Percentiles rank a stretch among this genome's conserved stretches.
These are phyloP conservation scores for Rhodamnia argentea DNA, from an alignment of 345 rosid genomes.

Conservation along the genomic window DNA sequence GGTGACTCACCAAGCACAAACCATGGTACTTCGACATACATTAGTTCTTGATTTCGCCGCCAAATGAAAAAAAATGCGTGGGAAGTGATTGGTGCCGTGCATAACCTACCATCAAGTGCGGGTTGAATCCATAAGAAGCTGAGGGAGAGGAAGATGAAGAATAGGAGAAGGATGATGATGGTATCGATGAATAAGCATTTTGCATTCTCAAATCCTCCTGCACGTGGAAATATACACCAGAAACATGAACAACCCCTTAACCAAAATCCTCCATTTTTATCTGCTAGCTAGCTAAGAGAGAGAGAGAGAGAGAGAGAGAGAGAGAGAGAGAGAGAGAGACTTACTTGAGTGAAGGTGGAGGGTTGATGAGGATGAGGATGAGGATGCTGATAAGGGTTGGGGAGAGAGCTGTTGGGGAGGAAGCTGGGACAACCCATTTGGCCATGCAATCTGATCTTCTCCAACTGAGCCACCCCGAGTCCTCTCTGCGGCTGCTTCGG, in stretches of 20 bases:
- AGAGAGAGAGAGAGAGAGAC: neutral
- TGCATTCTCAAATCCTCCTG: constrained; percentile 76
- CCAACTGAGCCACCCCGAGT: constrained; percentile 95
- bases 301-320: neutral
- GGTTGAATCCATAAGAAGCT: constrained; percentile 49
- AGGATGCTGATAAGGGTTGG: constrained; percentile 1
- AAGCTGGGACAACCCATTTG: constrained; percentile 13
- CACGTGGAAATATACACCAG: constrained; percentile 7
- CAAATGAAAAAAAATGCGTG: neutral
- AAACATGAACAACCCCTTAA: neutral
- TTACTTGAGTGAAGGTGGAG: constrained; percentile 53
- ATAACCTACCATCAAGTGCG: constrained; percentile 48
- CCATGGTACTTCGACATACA: neutral
- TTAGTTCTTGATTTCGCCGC: neutral
- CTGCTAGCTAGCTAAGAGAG: too few species aligned
- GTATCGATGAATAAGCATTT: constrained; percentile 39
- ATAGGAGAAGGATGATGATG: constrained; percentile 52
- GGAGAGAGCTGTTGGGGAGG: constrained; percentile 8
- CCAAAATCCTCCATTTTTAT: neutral
- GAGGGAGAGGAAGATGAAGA: constrained; percentile 42
- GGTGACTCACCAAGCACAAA: neutral
- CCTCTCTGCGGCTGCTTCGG: constrained; percentile 92
- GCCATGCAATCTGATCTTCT: constrained; percentile 20
- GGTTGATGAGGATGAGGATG: constrained; percentile 27
- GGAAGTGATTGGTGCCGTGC: neutral